Evolutionary conservation across 768 basidiomycete genomes (phyloP).

Genomic region (Podaxis sp.): DNA sequence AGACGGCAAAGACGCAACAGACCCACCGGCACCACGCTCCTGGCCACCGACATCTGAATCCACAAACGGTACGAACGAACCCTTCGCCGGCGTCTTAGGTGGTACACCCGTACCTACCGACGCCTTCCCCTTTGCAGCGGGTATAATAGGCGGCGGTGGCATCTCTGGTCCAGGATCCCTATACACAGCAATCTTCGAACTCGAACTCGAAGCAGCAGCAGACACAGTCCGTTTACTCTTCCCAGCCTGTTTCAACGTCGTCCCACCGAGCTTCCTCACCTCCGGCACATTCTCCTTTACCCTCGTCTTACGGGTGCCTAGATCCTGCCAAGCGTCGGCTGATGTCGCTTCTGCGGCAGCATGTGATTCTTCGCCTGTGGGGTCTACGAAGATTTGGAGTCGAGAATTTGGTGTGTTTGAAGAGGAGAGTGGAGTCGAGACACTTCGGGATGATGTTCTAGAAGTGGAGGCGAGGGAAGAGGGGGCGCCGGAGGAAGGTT

Average conservation of each 20-base stretch:
- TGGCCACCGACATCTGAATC: conserved; percentile 10
- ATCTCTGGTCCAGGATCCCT: conserved; percentile 55
- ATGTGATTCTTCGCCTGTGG: conserved; percentile 49
- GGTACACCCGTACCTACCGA: background rate
- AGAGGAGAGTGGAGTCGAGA: conserved; percentile 26
- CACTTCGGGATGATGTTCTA: conserved; percentile 21
- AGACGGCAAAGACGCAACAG: background rate
- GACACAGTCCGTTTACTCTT: conserved; percentile 51
- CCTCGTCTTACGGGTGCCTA: conserved; percentile 75
- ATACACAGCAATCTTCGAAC: conserved; percentile 62
- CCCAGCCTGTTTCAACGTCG: conserved; percentile 64
- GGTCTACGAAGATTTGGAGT: conserved; percentile 74
- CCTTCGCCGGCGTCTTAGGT: conserved; percentile 22
- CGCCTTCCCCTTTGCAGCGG: conserved; percentile 20
- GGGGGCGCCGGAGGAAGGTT: conserved; percentile 23
- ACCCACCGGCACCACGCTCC: conserved; percentile 17
- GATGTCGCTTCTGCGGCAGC: conserved; percentile 31
- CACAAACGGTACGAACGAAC: conserved; percentile 20
- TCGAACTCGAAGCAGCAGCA: conserved; percentile 26
- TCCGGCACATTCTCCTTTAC: conserved; percentile 79
- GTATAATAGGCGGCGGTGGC: conserved; percentile 38
- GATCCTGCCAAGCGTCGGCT: conserved; percentile 60
- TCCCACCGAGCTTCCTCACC: conserved; percentile 64
- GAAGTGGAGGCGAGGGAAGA: conserved; percentile 20
- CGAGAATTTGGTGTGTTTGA: conserved; percentile 44